Base-by-base conservation (phyloP, 257 asterid genomes). In the Solanum phureja region DNA sequence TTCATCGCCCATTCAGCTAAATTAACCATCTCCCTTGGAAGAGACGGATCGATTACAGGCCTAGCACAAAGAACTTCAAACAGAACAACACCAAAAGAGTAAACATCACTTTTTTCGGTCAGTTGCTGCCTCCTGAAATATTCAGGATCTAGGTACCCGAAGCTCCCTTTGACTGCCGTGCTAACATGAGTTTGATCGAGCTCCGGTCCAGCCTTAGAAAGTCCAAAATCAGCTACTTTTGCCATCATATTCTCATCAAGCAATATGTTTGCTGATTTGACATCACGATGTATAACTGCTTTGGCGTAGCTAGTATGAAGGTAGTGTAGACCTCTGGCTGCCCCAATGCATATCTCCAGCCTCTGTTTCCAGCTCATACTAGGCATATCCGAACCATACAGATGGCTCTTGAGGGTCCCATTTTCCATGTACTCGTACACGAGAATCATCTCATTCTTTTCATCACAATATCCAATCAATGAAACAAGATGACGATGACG, bases 381-480 rank as follows among this genome's bases (percentile, higher is more conserved):
- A 1, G 94, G 94, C 27, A 84, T 71, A 84, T 87, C 86, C 7
- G 93, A 91, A 9, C 95, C 94, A 21, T 92, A 94, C 4, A 93
- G 87, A 88, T 91, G 93, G 29, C 94, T 60, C 64, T 91, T 93
- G 44, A 94, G 89, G 19, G 96, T 92, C 3, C 96, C 95, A 7
- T 94, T 92, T 64, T 91, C 94, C 95, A 94, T 93, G 92, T 92
- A 94, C 66, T 94, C 96, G 68, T 94, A 92, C 13, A 94, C 92
- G 2, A 93, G 91, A 64, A 93, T 93, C 95, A 91, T 92, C 91
- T 93, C 96, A 9, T 87, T 90, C 89, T 72, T 92, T n/a, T 93
- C 94, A 34, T 84, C 88, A 44, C 90, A 88, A 46, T 84, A 88
- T 71, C 90, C 90, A 29, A 88, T 88, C 86, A 88, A 62, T 10